Percentiles rank a stretch among this genome's conserved stretches.
Conservation (phyloP, 352 stramenopile genomes). For the Detonula confervacea region DNA sequence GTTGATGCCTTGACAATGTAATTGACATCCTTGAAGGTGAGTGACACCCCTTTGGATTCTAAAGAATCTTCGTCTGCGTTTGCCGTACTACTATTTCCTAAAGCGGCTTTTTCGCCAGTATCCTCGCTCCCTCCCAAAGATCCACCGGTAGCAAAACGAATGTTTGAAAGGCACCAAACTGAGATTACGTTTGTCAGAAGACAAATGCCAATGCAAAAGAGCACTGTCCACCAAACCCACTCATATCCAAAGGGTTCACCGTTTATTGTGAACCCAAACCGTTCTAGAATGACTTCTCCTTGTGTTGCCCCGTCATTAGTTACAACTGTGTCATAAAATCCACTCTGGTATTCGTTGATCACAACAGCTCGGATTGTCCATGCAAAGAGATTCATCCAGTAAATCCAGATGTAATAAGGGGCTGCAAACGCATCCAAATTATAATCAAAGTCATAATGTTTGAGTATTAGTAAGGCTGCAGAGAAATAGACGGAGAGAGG, state of each 20-base stretch:
- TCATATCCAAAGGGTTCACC: slow-evolving; percentile 52
- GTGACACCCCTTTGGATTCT: slow-evolving; percentile 73
- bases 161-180: slow-evolving; percentile 32
- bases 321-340: slow-evolving; percentile 49
- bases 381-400: slow-evolving; percentile 74
- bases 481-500: too few species aligned
- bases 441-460: too few species aligned
- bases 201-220: slow-evolving; percentile 48
- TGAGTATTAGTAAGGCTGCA: too few species aligned
- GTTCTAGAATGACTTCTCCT: slow-evolving; percentile 57
- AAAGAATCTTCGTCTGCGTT: slow-evolving; percentile 51
- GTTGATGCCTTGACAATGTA: slow-evolving; percentile 77
- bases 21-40: slow-evolving; percentile 80
- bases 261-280: slow-evolving; percentile 61
- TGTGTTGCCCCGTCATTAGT: slow-evolving; percentile 41
- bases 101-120: slow-evolving; percentile 3
- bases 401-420: slow-evolving; percentile 62
- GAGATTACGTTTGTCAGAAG: slow-evolving; percentile 33
- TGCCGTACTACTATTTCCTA: not conserved
- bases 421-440: too few species aligned
- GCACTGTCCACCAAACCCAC: slow-evolving; percentile 60
- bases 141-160: slow-evolving; percentile 53
- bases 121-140: slow-evolving; percentile 5
- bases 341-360: slow-evolving; percentile 70
- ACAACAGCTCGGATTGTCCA: slow-evolving; percentile 63